Percentiles rank a stretch among this genome's conserved stretches.
These are phyloP conservation scores for Ganoderma resinaceum DNA, from an alignment of 1,284 basidiomycete genomes.

Conservation along the genomic window DNA sequence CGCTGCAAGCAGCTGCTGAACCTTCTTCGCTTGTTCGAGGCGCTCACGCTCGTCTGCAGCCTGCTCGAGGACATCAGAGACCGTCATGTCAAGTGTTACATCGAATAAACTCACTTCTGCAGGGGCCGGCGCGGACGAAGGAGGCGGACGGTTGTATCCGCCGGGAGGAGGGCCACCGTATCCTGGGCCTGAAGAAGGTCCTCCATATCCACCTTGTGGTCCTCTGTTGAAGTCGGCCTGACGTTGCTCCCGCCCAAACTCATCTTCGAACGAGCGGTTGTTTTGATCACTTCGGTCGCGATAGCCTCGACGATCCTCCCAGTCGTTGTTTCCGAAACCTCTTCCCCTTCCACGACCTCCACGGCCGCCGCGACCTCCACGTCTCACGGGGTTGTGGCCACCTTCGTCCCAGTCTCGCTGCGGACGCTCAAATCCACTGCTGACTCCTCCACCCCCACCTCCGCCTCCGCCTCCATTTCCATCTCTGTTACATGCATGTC, in stretches of 20 bases:
- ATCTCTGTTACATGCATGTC: conserved; percentile 3
- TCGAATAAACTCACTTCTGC: conserved; percentile 34
- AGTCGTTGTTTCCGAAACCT: conserved; percentile 40
- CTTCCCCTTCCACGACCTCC: conserved; percentile 42
- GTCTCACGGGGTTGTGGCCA: conserved; percentile 20
- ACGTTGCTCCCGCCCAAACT: conserved; percentile 45
- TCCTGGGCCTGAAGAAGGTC: conserved; percentile 33
- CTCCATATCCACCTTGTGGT: conserved; percentile 44
- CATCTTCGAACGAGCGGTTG: conserved; percentile 50
- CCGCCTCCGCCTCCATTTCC: neutral
- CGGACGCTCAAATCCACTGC: conserved; percentile 44
- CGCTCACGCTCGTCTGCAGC: conserved; percentile 73
- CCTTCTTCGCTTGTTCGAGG: conserved; percentile 81
- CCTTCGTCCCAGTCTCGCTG: conserved; percentile 56
- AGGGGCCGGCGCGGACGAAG: conserved; percentile 16
- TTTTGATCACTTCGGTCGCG: conserved; percentile 47
- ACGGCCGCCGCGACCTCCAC: conserved; percentile 44
- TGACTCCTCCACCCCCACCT: neutral
- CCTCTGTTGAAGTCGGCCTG: conserved; percentile 43
- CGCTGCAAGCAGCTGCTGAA: conserved; percentile 82
- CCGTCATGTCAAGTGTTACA: neutral
- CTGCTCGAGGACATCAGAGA: conserved; percentile 29
- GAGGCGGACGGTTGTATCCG: conserved; percentile 39
- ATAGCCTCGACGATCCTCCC: conserved; percentile 54
- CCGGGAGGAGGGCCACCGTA: conserved; percentile 42